phyloP scores from a whole-genome alignment of 371 early-diverging fungal species.

The Apophysomyces variabilis region DNA sequence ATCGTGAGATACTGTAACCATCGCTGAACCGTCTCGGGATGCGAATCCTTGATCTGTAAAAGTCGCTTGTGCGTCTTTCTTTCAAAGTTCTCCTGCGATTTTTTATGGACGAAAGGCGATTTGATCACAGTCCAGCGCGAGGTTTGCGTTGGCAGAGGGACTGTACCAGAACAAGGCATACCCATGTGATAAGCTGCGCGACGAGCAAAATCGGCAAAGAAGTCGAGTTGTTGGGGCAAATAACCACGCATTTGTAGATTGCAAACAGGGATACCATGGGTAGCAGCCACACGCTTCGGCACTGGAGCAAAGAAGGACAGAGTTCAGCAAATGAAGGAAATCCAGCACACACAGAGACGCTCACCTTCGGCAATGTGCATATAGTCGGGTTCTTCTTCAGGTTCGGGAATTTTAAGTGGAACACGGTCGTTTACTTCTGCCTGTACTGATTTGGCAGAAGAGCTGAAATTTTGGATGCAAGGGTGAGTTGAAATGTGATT shows the following conservation, averaged over 20 bases:
- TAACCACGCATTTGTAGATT: slow-evolving; percentile 76
- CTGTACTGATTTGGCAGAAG: slow-evolving; percentile 4
- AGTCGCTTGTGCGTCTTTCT: slow-evolving; percentile 86
- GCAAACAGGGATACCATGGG: slow-evolving; percentile 71
- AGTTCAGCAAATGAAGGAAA: background rate
- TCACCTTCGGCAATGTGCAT: slow-evolving; percentile 5
- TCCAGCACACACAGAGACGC: no score
- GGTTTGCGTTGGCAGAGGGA: slow-evolving; percentile 80
- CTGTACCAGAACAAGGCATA: slow-evolving; percentile 77
- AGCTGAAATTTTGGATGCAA: background rate
- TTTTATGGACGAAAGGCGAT: slow-evolving; percentile 96
- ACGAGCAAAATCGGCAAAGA: slow-evolving; percentile 84
- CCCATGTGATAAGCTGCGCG: slow-evolving; percentile 79
- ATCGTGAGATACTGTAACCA: slow-evolving; percentile 78
- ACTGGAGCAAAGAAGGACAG: slow-evolving; percentile 20
- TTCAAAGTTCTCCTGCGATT: slow-evolving; percentile 96
- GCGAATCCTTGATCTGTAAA: slow-evolving; percentile 82
- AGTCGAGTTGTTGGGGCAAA: slow-evolving; percentile 84
- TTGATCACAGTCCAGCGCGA: slow-evolving; percentile 90
- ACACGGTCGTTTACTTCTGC: background rate
- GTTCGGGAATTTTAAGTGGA: slow-evolving; percentile 4
- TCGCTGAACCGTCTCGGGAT: slow-evolving; percentile 75
- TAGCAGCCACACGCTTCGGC: slow-evolving; percentile 52
- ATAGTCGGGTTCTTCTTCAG: background rate
- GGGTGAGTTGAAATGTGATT: background rate